Conservation (phyloP, 257 asterid species). For the Parsonsia alboflavescens region DNA sequence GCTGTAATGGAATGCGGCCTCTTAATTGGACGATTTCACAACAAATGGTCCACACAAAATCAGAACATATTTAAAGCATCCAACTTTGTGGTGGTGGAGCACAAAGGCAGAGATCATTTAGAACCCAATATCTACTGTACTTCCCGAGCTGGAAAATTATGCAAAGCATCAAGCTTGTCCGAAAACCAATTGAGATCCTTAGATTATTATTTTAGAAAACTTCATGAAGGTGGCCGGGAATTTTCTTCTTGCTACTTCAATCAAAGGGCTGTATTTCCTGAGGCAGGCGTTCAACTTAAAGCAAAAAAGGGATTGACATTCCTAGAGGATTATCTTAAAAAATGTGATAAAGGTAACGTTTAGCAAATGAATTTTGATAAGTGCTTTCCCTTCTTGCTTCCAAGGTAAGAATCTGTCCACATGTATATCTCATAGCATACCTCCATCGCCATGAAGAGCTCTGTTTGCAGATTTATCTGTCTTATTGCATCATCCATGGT, state of each 20-base stretch:
- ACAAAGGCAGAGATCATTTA: not conserved
- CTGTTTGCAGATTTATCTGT: not conserved
- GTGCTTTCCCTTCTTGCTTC: not conserved
- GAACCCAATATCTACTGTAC: conserved; percentile 6
- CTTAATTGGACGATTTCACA: not conserved
- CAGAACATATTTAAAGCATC: not conserved
- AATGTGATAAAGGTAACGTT: conserved; percentile 34
- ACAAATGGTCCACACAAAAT: not conserved
- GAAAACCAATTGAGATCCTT: conserved; percentile 60
- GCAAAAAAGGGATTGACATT: conserved; percentile 33
- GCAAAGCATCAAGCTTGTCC: conserved; percentile 32
- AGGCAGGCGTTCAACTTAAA: conserved; percentile 20
- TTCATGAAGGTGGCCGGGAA: conserved; percentile 28
- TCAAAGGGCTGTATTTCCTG: conserved; percentile 20
- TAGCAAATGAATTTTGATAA: not conserved
- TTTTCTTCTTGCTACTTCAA: conserved; percentile 16
- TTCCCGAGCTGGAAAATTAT: conserved; percentile 24
- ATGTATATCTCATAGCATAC: not conserved
- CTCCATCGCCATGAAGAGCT: not conserved
- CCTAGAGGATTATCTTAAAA: conserved; percentile 42
- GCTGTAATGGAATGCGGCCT: conserved; percentile 13
- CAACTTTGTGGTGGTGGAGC: not conserved
- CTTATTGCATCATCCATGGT: not conserved
- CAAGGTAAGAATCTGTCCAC: not conserved
- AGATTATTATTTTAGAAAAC: conserved; percentile 56